Base-by-base conservation (phyloP, 2,329 filamentous ascomycete species). In the Colletotrichum tamarilloi region DNA sequence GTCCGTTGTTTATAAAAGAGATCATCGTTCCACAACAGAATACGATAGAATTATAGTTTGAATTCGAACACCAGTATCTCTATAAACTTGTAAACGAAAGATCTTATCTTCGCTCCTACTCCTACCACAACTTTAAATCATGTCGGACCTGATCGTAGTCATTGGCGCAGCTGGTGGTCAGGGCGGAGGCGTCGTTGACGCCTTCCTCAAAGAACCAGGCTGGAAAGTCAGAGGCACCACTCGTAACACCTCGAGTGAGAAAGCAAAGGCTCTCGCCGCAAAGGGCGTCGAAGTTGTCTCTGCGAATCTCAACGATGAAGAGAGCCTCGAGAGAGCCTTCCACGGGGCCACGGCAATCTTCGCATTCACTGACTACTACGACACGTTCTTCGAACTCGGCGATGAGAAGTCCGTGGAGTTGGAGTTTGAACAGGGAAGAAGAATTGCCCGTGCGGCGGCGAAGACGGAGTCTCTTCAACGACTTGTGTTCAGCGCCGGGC, bases 231-330 rank as follows among this genome's bases (percentile, higher is more conserved):
- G 80, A 2, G 80, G 75, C 4, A 77, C 81, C 26, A 80, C 81
- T 26, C 77, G 81, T 1, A 78, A 78, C 53, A 73, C 78, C 24
- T 75, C 74, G 1, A 79, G 78, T 16, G 76, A 76, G 5, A 79
- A 79, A 38, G 78, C 79, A 64, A 80, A 80, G 59, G 70, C 70
- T 0, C 75, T 82, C 26, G 49, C 72, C 1, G 64, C 72, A 4
- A 73, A 77, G 3, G 79, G 78, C 3, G 78, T 80, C 6, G 77
- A 82, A n/a, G 75, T 82, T 5, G 75, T 81, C 24, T 76, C 79
- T 68, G 80, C 79, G 2, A 82, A 88, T 35, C 77, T 87, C 49
- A 81, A 85, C 70, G 83, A 87, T 58, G 77, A 80, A 2, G 74
- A 76, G 4, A 81, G 80, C 16, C 80, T 89, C 52, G 77, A 81